Evolutionary conservation across 768 basidiomycete species (phyloP), one percentile per base, ranked within the genome.

Genomic region (Mycena rebaudengoi): DNA sequence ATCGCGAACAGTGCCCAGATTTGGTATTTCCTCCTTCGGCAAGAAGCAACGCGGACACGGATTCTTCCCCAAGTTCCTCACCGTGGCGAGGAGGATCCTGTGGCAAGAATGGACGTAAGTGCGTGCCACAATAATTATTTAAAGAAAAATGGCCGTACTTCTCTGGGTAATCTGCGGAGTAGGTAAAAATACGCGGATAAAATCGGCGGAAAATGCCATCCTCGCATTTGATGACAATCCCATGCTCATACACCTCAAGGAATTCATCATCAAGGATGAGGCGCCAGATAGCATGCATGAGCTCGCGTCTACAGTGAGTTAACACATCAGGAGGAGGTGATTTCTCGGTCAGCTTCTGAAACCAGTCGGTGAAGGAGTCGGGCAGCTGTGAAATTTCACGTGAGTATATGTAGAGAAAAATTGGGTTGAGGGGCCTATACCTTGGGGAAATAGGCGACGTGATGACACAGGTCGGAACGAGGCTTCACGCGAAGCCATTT

Each of bases 361-460:
- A 72, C 12, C 57, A 60, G 25, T 74, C 71, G 20, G 72, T 61
- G n/a, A 78, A 44, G 0, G 52, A 26, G 49, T 73, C 73, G 0
- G 73, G 73, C 16, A 79, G 70, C 74, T 79, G 16, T 32, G 2
- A 26, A 40, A 46, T 23, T n/a, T n/a, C n/a, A n/a, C n/a, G n/a
- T n/a, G n/a, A n/a, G n/a, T n/a, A n/a, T n/a, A n/a, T n/a, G n/a
- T n/a, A n/a, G n/a, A n/a, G n/a, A 20, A 46, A 32, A 11, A 20
- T 43, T 7, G 44, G 16, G 14, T 12, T 25, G 33, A 58, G 20
- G 25, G 56, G 39, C 20, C 60, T 70, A 55, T 65, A 80, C 78
- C 26, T 71, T 73, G 0, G 79, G 78, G 54, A 84, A 73, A 66
- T 82, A 82, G 1, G 77, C 79, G 8, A 82, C 12, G 52, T 81